A percentile compares a stretch with the other conserved stretches of the same genome.
These are phyloP conservation scores for Termitomyces sp. DNA, from an alignment of 768 basidiomycete genomes.

Conservation along the genomic window DNA sequence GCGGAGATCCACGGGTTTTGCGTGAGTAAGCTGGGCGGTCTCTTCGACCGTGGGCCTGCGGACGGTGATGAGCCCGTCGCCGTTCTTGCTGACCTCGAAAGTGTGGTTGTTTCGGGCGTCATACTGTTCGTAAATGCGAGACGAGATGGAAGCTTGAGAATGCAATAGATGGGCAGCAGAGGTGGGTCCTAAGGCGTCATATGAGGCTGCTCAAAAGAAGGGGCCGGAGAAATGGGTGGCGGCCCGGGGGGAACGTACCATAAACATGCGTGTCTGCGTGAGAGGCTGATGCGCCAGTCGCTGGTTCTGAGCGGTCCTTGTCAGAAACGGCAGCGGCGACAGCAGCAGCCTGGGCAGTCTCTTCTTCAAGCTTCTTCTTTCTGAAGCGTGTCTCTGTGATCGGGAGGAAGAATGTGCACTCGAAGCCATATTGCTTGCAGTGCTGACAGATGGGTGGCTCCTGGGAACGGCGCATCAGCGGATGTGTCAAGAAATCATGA, in stretches of 20 bases:
- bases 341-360: conserved; percentile 18
- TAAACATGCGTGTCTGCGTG: conserved; percentile 51
- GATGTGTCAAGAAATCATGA: too few relatives aligned
- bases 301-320: conserved; percentile 34
- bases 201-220: conserved; percentile 36
- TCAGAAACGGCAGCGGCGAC: conserved; percentile 27
- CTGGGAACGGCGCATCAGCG: conserved; percentile 11
- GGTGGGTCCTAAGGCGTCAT: conserved; percentile 71
- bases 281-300: conserved; percentile 33
- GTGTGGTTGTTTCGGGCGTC: conserved; percentile 86
- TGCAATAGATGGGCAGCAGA: conserved; percentile 84
- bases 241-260: conserved; percentile 35
- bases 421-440: conserved; percentile 90
- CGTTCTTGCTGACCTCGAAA: conserved; percentile 79
- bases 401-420: conserved; percentile 96
- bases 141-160: conserved; percentile 82
- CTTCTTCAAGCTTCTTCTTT: conserved; percentile 86
- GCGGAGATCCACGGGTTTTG: conserved; percentile 66
- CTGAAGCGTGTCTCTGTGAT: conserved; percentile 99
- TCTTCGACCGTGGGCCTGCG: conserved; percentile 61
- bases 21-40: conserved; percentile 42
- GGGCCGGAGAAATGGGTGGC: conserved; percentile 7
- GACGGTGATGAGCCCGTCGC: conserved; percentile 86
- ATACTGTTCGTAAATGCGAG: conserved; percentile 81
- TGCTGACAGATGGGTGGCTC: conserved; percentile 87